phyloP scores from a whole-genome alignment of 108 stramenopile genomes.

The Schizochytrium sp. region DNA sequence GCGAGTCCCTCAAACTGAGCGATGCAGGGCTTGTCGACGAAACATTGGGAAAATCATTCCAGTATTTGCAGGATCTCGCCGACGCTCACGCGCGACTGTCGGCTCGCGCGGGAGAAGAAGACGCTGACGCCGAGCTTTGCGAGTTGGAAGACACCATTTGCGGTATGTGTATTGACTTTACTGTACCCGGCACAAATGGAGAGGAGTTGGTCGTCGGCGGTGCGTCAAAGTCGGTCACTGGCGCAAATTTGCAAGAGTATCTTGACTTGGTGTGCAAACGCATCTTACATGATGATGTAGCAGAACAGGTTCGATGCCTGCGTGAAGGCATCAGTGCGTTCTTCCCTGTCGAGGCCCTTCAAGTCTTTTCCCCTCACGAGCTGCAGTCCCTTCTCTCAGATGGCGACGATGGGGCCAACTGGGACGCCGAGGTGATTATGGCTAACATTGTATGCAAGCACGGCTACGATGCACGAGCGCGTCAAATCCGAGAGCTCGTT shows the following conservation, averaged over 20 bases:
- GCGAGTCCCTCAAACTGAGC: background rate
- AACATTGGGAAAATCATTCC: background rate
- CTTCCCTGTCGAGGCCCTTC: background rate
- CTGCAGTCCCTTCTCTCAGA: background rate
- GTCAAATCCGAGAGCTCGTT: background rate
- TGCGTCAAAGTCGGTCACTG: background rate
- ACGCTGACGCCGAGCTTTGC: background rate
- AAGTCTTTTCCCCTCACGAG: background rate
- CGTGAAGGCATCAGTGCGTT: background rate
- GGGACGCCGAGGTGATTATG: conserved; percentile 1
- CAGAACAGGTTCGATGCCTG: background rate
- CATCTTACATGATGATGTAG: background rate
- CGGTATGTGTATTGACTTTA: background rate
- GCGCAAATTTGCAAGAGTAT: background rate
- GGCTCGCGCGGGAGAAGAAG: background rate
- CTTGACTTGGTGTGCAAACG: background rate
- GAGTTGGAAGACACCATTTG: background rate
- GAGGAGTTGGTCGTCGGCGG: background rate
- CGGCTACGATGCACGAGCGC: background rate
- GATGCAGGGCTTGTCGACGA: background rate
- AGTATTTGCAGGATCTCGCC: background rate
- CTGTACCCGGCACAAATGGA: background rate
- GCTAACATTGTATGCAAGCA: conserved; percentile 7
- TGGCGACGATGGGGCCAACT: background rate
- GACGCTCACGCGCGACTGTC: background rate